Evolutionary conservation across 225 moss, liverwort and hornwort species (phyloP).

Genomic region (Straminergon stramineum): DNA sequence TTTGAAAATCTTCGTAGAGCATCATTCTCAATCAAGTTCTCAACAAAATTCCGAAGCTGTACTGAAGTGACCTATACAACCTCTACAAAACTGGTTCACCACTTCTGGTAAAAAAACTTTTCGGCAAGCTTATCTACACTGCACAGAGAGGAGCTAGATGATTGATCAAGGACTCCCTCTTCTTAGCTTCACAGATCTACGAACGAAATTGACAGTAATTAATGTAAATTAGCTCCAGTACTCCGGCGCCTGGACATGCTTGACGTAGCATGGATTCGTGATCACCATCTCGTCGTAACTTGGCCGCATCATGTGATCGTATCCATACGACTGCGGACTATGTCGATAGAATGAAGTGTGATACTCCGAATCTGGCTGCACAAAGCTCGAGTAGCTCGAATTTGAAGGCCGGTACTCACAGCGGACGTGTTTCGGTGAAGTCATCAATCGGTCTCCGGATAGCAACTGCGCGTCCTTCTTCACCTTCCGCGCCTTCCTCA

Average conservation of each 20-base stretch:
- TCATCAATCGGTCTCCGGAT: not conserved
- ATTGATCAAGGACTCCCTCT: not conserved
- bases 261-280: conserved; percentile 3
- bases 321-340: not conserved
- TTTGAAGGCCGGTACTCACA: not conserved
- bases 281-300: conserved; percentile 6
- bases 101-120: not conserved
- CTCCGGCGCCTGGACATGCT: not conserved
- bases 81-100: not conserved
- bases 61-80: not conserved
- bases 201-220: not conserved
- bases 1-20: not conserved
- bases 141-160: not conserved
- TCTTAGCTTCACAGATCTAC: not conserved
- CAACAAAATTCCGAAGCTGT: not conserved
- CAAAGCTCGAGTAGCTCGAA: not conserved
- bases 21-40: not conserved
- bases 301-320: not conserved
- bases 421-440: not conserved
- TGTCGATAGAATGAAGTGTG: not conserved
- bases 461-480: conserved; percentile 17
- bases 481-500: conserved; percentile 28
- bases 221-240: not conserved
- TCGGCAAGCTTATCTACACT: not conserved
- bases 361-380: not conserved